A percentile compares a stretch with the other conserved stretches of the same genome.
Evolutionary conservation across 768 basidiomycete species (phyloP).

Genomic region (Psilocybe cyanescens): DNA sequence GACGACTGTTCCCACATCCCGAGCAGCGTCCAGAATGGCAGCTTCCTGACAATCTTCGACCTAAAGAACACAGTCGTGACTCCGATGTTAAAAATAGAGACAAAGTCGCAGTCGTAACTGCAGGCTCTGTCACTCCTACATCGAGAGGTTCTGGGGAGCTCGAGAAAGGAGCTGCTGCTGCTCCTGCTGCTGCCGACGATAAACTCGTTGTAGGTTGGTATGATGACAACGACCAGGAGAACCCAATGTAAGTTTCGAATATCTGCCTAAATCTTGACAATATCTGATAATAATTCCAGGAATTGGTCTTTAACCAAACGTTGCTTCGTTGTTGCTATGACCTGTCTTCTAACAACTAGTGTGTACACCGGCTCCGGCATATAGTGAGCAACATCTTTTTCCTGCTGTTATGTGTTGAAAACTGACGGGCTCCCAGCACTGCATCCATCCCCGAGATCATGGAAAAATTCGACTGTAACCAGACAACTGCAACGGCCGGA

Average conservation of each 20-base stretch:
- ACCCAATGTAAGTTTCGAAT: not conserved
- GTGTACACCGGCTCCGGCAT: constrained; percentile 5
- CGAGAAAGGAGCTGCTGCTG: not conserved
- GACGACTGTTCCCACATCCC: not conserved
- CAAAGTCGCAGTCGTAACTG: not conserved
- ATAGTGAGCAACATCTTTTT: not conserved
- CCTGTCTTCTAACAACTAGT: constrained; percentile 3
- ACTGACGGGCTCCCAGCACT: not conserved
- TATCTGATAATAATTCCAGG: not conserved
- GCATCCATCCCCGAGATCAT: constrained; percentile 6
- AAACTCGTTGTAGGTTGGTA: not conserved
- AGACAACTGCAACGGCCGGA: constrained; percentile 5
- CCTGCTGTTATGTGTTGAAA: no score
- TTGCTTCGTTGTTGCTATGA: not conserved
- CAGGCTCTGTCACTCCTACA: not conserved
- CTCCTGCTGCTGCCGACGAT: not conserved
- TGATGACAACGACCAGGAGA: constrained; percentile 1
- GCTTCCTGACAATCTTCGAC: not conserved
- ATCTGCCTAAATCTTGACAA: not conserved
- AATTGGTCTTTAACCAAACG: constrained; percentile 2
- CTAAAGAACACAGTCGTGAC: not conserved
- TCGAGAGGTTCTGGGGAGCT: not conserved
- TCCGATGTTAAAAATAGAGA: not conserved
- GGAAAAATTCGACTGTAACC: not conserved
- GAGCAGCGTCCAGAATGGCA: not conserved